Conservation (phyloP, 176 grass and related monocot species). For the Musa beccarii region DNA sequence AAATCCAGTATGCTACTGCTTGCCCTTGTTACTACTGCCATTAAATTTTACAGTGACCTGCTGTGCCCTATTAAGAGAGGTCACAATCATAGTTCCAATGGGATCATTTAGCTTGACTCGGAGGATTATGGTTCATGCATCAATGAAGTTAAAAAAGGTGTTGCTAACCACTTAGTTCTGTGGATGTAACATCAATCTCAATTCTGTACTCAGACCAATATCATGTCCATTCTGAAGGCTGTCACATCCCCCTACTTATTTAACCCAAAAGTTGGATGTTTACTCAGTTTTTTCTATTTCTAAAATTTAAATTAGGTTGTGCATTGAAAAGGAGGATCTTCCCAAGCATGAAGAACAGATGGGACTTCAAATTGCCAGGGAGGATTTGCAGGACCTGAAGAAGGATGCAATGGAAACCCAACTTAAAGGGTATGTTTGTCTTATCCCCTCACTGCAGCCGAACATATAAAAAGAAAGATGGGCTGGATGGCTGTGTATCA, state of each 20-base stretch:
- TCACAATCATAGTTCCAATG: no score
- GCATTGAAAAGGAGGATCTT: constrained; percentile 62
- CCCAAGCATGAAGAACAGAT: constrained; percentile 77
- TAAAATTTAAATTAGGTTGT: constrained; percentile 56
- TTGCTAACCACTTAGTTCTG: not conserved
- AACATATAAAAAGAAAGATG: no score
- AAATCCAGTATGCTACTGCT: no score
- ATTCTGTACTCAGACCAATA: no score
- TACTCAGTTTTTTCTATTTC: not conserved
- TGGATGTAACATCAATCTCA: no score
- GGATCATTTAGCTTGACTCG: no score
- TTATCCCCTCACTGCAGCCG: not conserved
- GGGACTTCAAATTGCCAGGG: constrained; percentile 73
- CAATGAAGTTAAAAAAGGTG: not conserved
- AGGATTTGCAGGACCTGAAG: constrained; percentile 53
- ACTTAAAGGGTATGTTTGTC: constrained; percentile 50
- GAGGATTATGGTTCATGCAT: not conserved
- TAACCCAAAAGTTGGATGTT: not conserved
- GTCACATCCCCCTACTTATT: not conserved
- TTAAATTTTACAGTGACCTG: no score
- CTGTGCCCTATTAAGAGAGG: no score
- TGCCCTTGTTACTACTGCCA: no score
- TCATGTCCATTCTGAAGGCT: no score
- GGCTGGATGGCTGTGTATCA: not conserved
- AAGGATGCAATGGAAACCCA: constrained; percentile 67